Evolutionary conservation across 257 asterid species (phyloP), one percentile per base, ranked within the genome.

Genomic region (Solanum medicagineum): DNA sequence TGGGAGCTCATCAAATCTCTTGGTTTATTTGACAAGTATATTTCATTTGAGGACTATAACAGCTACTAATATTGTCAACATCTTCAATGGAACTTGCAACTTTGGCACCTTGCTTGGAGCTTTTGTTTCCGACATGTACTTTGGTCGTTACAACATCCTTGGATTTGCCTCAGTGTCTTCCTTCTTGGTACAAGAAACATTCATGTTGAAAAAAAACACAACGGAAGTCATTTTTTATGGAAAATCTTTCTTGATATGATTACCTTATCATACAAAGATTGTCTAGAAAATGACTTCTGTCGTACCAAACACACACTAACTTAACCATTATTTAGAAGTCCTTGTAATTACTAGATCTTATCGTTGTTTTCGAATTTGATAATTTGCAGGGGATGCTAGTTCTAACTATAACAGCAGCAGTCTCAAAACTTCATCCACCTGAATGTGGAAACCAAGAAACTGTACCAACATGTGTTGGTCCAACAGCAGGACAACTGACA

Each of bases 21-120:
- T 89, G 85, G 88, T 89, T 55, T 89, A 89, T 84, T 83, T 89
- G 57, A 89, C 88, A 3, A 83, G 85, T 13, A 80, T 89, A n/a
- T 87, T 89, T 47, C 84, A 89, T 80, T 77, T 89, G 89, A 89
- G 75, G 80, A 6, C 65, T 24, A 87, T 87, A 36, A 79, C 88
- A 49, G 91, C 91, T 57, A 87, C 91, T 22, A 87, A 87, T 80
- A 22, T 87, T 53, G 68, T 89, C 68, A 87, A 89, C 2, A 69
- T 89, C 81, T 87, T 89, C 79, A 89, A 80, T 87, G 91, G 89
- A 3, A 87, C 88, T 45, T 82, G 86, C 81, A 89, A 87, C 49
- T 85, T 89, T 59, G 91, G 89, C 15, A 77, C 89, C 29, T 42
- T 89, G 84, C 42, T 89, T 32, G 91, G 91, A 32, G 91, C 88